These are phyloP conservation scores for Mesotaenium endlicherianum DNA, from an alignment of 139 green algal genomes.

Conservation along the genomic window DNA sequence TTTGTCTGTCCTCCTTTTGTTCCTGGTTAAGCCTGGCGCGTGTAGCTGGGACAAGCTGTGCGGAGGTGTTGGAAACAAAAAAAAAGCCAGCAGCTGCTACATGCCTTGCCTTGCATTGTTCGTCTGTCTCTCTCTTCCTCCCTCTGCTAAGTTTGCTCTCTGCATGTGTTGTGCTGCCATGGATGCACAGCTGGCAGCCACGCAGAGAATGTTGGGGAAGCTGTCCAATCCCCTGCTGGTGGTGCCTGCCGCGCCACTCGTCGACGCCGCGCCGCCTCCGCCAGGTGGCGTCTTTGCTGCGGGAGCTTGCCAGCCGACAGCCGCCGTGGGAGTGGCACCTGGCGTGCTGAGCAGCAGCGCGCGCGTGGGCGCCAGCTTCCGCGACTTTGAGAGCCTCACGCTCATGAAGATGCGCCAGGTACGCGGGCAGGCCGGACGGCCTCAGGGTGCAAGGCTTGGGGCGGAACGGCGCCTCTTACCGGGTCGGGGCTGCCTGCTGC, in stretches of 20 bases:
- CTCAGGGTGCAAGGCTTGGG: too few relatives aligned
- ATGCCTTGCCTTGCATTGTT: too few relatives aligned
- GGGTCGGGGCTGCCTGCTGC: too few relatives aligned
- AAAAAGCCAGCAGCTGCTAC: too few relatives aligned
- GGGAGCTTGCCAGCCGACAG: background rate
- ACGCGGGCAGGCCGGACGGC: too few relatives aligned
- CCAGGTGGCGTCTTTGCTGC: background rate
- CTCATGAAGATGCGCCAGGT: conserved; percentile 37
- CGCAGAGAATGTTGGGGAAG: background rate
- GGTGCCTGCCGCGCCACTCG: background rate
- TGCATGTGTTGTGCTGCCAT: background rate
- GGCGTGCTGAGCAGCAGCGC: background rate
- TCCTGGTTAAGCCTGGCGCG: too few relatives aligned
- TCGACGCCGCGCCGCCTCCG: background rate
- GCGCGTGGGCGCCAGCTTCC: background rate
- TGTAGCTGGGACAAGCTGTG: too few relatives aligned
- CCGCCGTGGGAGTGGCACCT: background rate
- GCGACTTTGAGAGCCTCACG: conserved; percentile 27
- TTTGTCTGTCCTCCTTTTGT: too few relatives aligned
- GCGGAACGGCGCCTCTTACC: too few relatives aligned
- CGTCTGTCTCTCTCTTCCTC: too few relatives aligned
- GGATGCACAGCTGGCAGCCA: background rate
- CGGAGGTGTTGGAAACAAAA: too few relatives aligned
- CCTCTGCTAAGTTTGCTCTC: too few relatives aligned
- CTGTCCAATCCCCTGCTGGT: conserved; percentile 19